Base-by-base conservation (phyloP, 192 early-diverging fungal genomes). In the Podochytrium sp. region DNA sequence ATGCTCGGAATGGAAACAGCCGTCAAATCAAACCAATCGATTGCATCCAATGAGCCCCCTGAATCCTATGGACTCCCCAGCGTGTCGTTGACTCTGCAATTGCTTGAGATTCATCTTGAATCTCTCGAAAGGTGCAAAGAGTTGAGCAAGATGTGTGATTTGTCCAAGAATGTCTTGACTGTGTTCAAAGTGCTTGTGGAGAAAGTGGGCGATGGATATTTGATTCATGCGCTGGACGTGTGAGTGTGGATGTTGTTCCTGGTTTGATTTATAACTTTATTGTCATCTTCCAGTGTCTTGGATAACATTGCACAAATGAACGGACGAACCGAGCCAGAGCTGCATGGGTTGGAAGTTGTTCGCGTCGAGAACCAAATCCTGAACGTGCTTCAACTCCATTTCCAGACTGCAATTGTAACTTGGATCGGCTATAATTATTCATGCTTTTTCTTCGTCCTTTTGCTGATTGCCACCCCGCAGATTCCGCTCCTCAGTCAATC, bases 201-300 rank as follows among this genome's bases (percentile, higher is more conserved):
- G 23, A 87, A 86, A 37, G 79, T 95, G n/a, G 95, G 94, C 58
- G 84, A 86, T 50, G 85, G 90, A 65, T 98, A 96, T 69, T 72
- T 98, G 55, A 90, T 94, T 55, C 87, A 85, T 5, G 92, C 93
- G 12, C 75, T 97, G 43, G 95, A 98, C 34, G 74, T 78, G 88
- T 92, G 81, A 79, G 82, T 73, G 39, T 49, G 12, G 47, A 14
- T 49, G 12, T 12, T 14, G 12, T 49, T n/a, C n/a, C n/a, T n/a
- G n/a, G n/a, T n/a, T n/a, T 14, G 25, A 57, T 25, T 27, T 27
- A 57, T 66, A 12, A 50, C 16, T n/a, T 66, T 50, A 49, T 50
- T 50, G n/a, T n/a, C n/a, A n/a, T n/a, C n/a, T n/a, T n/a, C n/a
- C 63, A 94, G 91, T 47, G 80, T 84, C 10, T 65, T 91, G 2